Percentiles rank a stretch among this genome's conserved stretches.
Conservation (phyloP, 257 asterid species). For the Capsicum pubescens region DNA sequence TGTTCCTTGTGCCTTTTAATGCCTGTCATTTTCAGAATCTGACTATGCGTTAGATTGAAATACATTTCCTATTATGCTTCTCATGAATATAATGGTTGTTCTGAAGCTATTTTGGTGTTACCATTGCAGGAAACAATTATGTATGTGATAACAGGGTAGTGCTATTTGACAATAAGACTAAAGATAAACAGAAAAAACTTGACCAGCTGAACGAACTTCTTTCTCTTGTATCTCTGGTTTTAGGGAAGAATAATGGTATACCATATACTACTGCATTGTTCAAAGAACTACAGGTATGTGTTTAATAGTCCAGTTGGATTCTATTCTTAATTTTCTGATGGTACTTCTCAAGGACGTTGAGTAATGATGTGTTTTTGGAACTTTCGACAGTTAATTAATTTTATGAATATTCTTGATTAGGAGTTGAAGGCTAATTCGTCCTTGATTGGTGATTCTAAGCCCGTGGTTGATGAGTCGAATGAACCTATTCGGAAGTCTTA, state of each 20-base stretch:
- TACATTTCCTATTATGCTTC: too few relatives aligned
- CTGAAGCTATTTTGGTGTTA: not conserved
- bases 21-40: too few relatives aligned
- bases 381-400: slow-evolving; percentile 33
- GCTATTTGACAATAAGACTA: slow-evolving; percentile 66
- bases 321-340: not conserved
- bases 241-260: slow-evolving; percentile 52
- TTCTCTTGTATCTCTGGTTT: slow-evolving; percentile 50
- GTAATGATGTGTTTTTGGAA: not conserved
- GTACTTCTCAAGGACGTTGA: not conserved
- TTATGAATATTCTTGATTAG: slow-evolving; percentile 45
- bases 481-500: slow-evolving; percentile 44
- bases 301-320: not conserved
- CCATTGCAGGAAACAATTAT: slow-evolving; percentile 45
- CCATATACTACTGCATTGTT: slow-evolving; percentile 62
- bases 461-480: slow-evolving; percentile 41
- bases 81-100: not conserved
- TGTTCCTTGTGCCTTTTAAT: too few relatives aligned
- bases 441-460: slow-evolving; percentile 47
- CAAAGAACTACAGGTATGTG: slow-evolving; percentile 45
- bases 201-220: slow-evolving; percentile 52
- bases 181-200: slow-evolving; percentile 41
- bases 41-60: too few relatives aligned
- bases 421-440: slow-evolving; percentile 44
- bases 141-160: slow-evolving; percentile 65